Evolutionary conservation across 495 filamentous ascomycete species (phyloP).

Genomic region (Talaromyces adpressus): DNA sequence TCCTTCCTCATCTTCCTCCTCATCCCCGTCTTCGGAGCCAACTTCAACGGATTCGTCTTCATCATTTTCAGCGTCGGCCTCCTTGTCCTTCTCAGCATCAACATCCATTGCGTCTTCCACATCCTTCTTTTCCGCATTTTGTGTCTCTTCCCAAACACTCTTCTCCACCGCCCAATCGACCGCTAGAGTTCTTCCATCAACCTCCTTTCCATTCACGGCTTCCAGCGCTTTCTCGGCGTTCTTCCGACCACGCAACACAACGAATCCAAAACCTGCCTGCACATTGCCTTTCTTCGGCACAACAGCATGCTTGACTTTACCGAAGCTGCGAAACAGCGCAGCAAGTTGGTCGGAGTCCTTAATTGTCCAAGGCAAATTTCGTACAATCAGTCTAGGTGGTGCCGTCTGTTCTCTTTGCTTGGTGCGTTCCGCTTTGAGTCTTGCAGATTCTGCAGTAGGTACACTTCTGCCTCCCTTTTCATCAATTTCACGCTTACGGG

Average conservation of each 20-base stretch:
- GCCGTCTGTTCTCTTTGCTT: constrained; percentile 49
- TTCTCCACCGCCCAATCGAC: constrained; percentile 98
- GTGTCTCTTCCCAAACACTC: constrained; percentile 64
- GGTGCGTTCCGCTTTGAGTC: constrained; percentile 51
- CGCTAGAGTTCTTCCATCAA: constrained; percentile 80
- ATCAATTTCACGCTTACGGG: constrained; percentile 63
- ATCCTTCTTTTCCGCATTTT: constrained; percentile 20
- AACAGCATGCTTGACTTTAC: constrained; percentile 77
- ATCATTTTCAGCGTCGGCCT: constrained; percentile 16
- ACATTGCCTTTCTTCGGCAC: constrained; percentile 71
- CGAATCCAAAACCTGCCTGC: constrained; percentile 84
- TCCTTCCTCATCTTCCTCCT: constrained; percentile 19
- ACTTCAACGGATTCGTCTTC: constrained; percentile 23
- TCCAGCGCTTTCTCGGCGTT: constrained; percentile 88
- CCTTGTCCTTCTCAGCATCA: constrained; percentile 17
- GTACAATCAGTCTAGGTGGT: constrained; percentile 81
- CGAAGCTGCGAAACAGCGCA: constrained; percentile 73
- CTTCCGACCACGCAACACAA: constrained; percentile 78
- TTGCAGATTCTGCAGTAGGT: constrained; percentile 36
- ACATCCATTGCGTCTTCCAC: constrained; percentile 20
- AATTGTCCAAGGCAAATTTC: constrained; percentile 95
- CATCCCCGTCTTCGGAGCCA: constrained; percentile 14
- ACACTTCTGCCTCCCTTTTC: constrained; percentile 42
- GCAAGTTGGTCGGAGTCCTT: constrained; percentile 74
- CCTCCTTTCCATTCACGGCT: constrained; percentile 76